Conservation (phyloP, 2,329 filamentous ascomycete species). For the Ascochyta pisi region DNA sequence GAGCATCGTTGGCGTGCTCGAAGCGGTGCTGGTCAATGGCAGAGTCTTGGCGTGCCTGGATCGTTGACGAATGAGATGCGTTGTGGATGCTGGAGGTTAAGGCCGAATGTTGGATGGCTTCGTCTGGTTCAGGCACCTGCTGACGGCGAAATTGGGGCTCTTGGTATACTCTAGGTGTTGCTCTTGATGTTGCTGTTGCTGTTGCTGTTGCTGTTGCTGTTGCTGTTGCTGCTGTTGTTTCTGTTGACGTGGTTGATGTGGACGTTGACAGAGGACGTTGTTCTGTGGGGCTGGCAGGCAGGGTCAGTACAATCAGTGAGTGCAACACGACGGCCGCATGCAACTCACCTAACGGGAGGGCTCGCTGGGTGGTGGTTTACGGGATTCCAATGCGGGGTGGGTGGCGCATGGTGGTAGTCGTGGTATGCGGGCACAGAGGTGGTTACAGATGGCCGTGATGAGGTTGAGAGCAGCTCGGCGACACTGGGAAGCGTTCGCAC, state of each 20-base stretch:
- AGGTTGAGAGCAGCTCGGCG: conserved; percentile 27
- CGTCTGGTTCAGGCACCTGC: conserved; percentile 6
- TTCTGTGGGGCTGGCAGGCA: conserved; percentile 10
- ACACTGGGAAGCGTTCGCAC: conserved; percentile 32
- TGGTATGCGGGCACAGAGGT: conserved; percentile 22
- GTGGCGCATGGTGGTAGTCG: conserved; percentile 4
- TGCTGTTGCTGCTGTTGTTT: too few species aligned
- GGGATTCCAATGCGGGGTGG: conserved; percentile 14
- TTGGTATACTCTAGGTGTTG: conserved; percentile 1
- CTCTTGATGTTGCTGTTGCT: neutral
- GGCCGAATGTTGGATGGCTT: conserved; percentile 13
- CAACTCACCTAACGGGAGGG: conserved; percentile 16
- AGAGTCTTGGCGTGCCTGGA: conserved; percentile 31
- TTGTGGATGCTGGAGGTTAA: conserved; percentile 16
- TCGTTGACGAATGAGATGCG: conserved; percentile 16
- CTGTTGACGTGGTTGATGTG: too few species aligned
- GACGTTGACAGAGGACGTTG: conserved; percentile 1
- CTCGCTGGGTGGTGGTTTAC: conserved; percentile 23
- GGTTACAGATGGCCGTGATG: conserved; percentile 19
- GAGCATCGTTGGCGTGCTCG: conserved; percentile 23
- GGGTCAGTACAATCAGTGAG: conserved; percentile 7
- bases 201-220: too few species aligned
- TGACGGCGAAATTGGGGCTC: conserved; percentile 12
- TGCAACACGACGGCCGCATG: neutral
- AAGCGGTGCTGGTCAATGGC: conserved; percentile 26